These are phyloP conservation scores for Pelargonium fulgidum DNA, from an alignment of 441 rosid genomes.

Conservation along the genomic window DNA sequence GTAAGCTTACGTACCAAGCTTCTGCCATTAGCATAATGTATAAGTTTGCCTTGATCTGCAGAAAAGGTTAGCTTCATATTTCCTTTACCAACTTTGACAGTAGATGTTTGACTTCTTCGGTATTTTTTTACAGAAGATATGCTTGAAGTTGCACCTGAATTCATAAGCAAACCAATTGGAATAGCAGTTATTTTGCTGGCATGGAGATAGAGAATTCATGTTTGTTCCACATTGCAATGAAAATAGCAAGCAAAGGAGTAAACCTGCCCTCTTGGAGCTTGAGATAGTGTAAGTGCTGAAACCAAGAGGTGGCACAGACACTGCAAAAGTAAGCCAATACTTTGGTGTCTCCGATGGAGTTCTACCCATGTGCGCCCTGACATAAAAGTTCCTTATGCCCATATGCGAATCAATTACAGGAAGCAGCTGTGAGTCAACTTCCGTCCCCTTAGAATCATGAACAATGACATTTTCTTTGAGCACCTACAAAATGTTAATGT, in stretches of 20 bases:
- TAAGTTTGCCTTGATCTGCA: constrained; percentile 41
- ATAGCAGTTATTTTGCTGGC: neutral
- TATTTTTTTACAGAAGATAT: constrained; percentile 27
- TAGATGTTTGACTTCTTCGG: constrained; percentile 22
- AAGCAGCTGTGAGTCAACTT: constrained; percentile 78
- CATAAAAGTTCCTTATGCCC: constrained; percentile 59
- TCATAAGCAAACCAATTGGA: constrained; percentile 12
- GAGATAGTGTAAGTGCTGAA: constrained; percentile 79
- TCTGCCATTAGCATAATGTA: constrained; percentile 33
- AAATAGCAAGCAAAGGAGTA: constrained; percentile 25
- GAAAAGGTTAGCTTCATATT: constrained; percentile 46
- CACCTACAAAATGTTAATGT: constrained; percentile 45
- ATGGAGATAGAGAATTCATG: constrained; percentile 26
- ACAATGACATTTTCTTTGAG: constrained; percentile 52
- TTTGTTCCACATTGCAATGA: neutral
- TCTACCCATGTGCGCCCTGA: constrained; percentile 70
- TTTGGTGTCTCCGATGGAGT: constrained; percentile 52
- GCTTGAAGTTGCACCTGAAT: constrained; percentile 33
- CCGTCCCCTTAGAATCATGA: constrained; percentile 71
- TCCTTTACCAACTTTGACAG: constrained; percentile 43
- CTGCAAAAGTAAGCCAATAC: constrained; percentile 81
- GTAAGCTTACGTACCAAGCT: constrained; percentile 23
- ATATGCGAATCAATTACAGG: constrained; percentile 53
- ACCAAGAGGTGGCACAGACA: constrained; percentile 84
- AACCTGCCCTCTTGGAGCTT: constrained; percentile 59